Evolutionary conservation across 2,329 filamentous ascomycete species (phyloP).

Genomic region (Chalaropsis thielavioides): DNA sequence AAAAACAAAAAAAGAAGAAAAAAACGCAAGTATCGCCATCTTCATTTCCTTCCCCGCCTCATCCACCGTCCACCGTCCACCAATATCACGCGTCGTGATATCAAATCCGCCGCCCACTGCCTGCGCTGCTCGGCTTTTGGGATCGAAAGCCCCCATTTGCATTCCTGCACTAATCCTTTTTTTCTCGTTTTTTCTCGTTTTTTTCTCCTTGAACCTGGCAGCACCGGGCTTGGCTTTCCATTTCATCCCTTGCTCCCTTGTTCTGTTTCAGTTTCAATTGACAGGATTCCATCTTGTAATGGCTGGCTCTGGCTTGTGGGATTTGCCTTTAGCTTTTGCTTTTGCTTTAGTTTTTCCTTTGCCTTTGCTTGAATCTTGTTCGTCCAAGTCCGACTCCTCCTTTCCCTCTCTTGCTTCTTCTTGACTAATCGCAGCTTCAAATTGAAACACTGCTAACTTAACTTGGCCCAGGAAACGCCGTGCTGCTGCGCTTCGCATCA

Average conservation of each 20-base stretch:
- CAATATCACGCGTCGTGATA: neutral
- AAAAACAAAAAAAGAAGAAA: no score
- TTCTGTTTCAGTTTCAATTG: neutral
- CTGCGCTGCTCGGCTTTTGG: neutral
- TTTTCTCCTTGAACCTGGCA: neutral
- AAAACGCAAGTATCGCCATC: neutral
- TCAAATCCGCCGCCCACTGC: neutral
- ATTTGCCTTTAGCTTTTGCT: neutral
- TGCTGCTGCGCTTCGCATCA: neutral
- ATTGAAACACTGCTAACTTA: neutral
- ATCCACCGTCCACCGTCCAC: no score
- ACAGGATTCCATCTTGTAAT: constrained; percentile 1
- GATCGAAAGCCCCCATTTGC: neutral
- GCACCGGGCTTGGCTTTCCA: neutral
- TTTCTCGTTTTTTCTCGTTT: neutral
- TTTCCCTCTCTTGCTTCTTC: neutral
- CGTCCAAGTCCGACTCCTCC: neutral
- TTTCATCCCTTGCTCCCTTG: neutral
- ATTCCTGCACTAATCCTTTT: neutral
- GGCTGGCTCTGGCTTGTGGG: neutral
- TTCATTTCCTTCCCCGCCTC: neutral
- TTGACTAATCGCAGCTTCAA: neutral
- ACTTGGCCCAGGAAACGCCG: neutral
- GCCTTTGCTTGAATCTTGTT: neutral
- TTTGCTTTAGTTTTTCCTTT: neutral